Conservation (phyloP, 2,329 filamentous ascomycete species). For the Trichophyton mentagrophytes region DNA sequence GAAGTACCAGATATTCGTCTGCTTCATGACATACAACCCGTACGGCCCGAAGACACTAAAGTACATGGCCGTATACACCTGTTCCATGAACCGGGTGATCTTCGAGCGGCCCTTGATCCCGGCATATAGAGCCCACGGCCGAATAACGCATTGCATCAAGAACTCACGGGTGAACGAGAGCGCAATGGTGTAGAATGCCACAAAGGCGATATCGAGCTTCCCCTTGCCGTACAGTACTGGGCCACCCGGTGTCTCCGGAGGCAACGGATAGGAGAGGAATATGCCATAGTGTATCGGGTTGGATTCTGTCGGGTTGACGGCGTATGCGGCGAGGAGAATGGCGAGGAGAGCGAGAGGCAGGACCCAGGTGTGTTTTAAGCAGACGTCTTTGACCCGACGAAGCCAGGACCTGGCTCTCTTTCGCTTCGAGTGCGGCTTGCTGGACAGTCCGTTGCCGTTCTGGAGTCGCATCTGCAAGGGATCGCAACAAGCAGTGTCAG, state of each 20-base stretch:
- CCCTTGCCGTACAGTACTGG: constrained; percentile 74
- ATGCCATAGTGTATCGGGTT: constrained; percentile 73
- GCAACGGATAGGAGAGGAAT: constrained; percentile 77
- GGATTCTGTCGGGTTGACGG: constrained; percentile 58
- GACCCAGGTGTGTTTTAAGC: constrained; percentile 46
- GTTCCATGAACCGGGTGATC: constrained; percentile 88
- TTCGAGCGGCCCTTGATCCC: constrained; percentile 63
- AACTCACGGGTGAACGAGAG: constrained; percentile 91
- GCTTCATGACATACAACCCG: constrained; percentile 80
- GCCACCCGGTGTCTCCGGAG: constrained; percentile 37
- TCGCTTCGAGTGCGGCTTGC: constrained; percentile 31
- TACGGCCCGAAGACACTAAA: constrained; percentile 70
- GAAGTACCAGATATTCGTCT: constrained; percentile 92
- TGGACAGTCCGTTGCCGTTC: background rate
- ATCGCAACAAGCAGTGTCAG: background rate
- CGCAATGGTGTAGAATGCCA: constrained; percentile 77
- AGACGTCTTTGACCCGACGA: constrained; percentile 32
- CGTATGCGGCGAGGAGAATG: constrained; percentile 55
- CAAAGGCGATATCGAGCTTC: constrained; percentile 72
- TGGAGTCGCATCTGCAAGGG: background rate
- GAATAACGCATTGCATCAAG: constrained; percentile 80
- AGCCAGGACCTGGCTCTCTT: constrained; percentile 32
- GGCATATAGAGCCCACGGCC: constrained; percentile 56
- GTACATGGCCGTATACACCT: constrained; percentile 87
- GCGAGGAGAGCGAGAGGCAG: constrained; percentile 56